These are phyloP conservation scores for Prunus mongolica DNA, from an alignment of 306 rosid genomes.

Conservation along the genomic window DNA sequence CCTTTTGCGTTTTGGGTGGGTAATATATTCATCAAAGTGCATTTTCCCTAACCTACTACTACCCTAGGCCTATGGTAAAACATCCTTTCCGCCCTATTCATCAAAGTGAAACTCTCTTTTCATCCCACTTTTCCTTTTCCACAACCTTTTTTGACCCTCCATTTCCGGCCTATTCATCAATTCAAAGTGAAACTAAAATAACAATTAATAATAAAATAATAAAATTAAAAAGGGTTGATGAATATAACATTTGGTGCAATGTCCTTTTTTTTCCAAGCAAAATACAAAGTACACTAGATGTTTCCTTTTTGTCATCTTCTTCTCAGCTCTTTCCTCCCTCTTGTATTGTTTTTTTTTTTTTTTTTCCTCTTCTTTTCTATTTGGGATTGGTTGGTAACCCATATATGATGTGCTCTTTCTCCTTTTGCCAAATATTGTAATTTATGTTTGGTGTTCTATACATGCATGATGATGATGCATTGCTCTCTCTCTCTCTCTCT, in stretches of 20 bases:
- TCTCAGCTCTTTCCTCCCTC: background rate
- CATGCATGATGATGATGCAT: background rate
- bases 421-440: background rate
- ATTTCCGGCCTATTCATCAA: conserved; percentile 1
- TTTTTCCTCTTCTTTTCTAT: background rate
- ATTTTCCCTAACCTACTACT: background rate
- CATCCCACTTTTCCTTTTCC: background rate
- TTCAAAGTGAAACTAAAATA: background rate
- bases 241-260: background rate
- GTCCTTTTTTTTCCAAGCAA: background rate
- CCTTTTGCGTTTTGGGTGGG: background rate
- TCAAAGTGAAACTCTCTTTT: background rate
- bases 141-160: too few species aligned
- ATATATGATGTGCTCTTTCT: background rate
- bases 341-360: background rate
- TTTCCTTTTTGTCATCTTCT: background rate
- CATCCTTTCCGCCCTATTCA: background rate
- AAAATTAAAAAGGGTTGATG: too few species aligned
- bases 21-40: background rate
- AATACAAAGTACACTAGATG: background rate
- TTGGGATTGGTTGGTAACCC: background rate
- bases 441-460: background rate
- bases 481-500: background rate
- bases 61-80: background rate
- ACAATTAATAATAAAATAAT: too few species aligned